Conservation (phyloP, 495 filamentous ascomycete genomes). For the Penicillium coprophilum region DNA sequence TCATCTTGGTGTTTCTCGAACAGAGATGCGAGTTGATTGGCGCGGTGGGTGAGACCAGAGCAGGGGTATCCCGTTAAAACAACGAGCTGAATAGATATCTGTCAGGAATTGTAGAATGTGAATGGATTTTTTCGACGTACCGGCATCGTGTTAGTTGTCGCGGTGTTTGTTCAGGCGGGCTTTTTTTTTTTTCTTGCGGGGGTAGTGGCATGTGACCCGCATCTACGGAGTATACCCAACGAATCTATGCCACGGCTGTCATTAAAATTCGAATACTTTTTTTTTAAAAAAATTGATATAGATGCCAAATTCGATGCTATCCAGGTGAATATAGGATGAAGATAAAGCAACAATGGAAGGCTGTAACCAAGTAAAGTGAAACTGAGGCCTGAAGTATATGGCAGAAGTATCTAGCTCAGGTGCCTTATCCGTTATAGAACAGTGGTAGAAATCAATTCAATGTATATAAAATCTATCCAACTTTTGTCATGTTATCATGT, state of each 20-base stretch:
- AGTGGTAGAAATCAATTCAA: background rate
- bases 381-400: background rate
- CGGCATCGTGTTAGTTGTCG: conserved; percentile 33
- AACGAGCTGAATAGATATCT: conserved; percentile 63
- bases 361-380: background rate
- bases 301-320: background rate
- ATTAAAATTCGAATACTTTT: background rate
- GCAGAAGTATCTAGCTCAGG: background rate
- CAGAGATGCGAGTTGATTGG: conserved; percentile 66
- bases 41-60: conserved; percentile 89
- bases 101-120: background rate
- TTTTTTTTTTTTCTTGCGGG: conserved; percentile 28
- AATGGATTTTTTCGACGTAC: conserved; percentile 20
- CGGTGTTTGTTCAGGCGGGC: conserved; percentile 15
- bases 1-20: conserved; percentile 43
- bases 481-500: conserved; percentile 16
- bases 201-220: conserved; percentile 36
- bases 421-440: background rate
- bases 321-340: background rate
- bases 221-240: too few relatives aligned
- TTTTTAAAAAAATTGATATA: too few relatives aligned
- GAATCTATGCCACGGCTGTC: background rate
- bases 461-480: conserved; percentile 12
- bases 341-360: background rate
- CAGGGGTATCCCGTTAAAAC: conserved; percentile 89